Conservation (phyloP, 2,329 filamentous ascomycete species). For the Septoria petroselini region DNA sequence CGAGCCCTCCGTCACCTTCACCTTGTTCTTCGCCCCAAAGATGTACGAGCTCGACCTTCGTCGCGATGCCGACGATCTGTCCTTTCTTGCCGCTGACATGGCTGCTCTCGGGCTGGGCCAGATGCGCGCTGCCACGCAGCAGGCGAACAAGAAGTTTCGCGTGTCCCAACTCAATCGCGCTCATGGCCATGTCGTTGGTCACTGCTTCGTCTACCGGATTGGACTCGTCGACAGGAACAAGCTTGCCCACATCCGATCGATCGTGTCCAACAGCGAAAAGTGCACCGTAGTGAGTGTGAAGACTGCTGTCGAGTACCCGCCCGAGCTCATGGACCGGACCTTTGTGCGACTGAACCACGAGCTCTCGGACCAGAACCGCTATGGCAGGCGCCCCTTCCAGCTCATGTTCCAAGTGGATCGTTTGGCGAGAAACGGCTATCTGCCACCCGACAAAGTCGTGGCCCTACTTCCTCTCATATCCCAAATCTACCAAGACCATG, state of each 20-base stretch:
- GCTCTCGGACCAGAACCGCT: conserved; percentile 32
- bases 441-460: conserved; percentile 55
- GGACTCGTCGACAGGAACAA: conserved; percentile 26
- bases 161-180: conserved; percentile 39
- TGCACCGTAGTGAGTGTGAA: conserved; percentile 34
- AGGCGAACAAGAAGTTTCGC: conserved; percentile 30
- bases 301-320: conserved; percentile 21
- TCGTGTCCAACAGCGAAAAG: conserved; percentile 31
- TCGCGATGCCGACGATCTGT: neutral
- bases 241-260: conserved; percentile 24
- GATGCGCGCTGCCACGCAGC: neutral
- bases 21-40: conserved; percentile 41
- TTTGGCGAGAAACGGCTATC: conserved; percentile 60
- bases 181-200: conserved; percentile 43
- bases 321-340: conserved; percentile 14
- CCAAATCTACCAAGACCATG: conserved; percentile 31
- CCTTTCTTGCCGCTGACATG: neutral
- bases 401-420: conserved; percentile 62
- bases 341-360: conserved; percentile 37
- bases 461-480: conserved; percentile 49
- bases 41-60: conserved; percentile 36
- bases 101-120: neutral
- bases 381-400: conserved; percentile 48
- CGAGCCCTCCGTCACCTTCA: conserved; percentile 40
- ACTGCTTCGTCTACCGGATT: conserved; percentile 52